A percentile compares a stretch with the other conserved stretches of the same genome.
phyloP scores from a whole-genome alignment of 2,329 filamentous ascomycete species.

The Cordyceps cicadae region DNA sequence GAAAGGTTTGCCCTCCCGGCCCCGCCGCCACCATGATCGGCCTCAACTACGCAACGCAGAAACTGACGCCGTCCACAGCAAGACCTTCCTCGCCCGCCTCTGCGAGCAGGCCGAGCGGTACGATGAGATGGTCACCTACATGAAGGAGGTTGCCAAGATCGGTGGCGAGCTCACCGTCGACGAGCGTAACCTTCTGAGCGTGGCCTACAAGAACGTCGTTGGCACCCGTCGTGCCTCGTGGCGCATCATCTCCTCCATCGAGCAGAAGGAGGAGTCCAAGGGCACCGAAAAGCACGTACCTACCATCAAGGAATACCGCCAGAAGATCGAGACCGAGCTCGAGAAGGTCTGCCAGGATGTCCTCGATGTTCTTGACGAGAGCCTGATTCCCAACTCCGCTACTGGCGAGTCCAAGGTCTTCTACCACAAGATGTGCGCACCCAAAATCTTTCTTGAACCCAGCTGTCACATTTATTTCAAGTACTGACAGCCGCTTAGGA shows the following conservation, averaged over 20 bases:
- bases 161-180: conserved; percentile 79
- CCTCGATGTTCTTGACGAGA: conserved; percentile 86
- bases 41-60: conserved; percentile 11
- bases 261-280: conserved; percentile 99
- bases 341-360: conserved; percentile 98
- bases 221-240: conserved; percentile 96
- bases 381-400: conserved; percentile 90
- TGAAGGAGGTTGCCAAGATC: conserved; percentile 98
- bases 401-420: conserved; percentile 99
- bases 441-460: not conserved
- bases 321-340: conserved; percentile 96
- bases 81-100: conserved; percentile 98
- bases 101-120: conserved; percentile 99
- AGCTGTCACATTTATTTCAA: not conserved
- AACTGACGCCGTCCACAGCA: conserved; percentile 50
- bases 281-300: conserved; percentile 89
- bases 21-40: conserved; percentile 16
- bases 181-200: conserved; percentile 96
- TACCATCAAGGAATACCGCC: conserved; percentile 93
- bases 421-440: conserved; percentile 97
- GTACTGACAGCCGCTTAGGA: conserved; percentile 47
- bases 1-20: conserved; percentile 50
- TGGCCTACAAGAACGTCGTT: conserved; percentile 99
- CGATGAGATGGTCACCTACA: conserved; percentile 99
- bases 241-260: conserved; percentile 99